Percentiles rank a stretch among this genome's conserved stretches.
Conservation (phyloP, 768 basidiomycete species). For the Agrocybe praecox region DNA sequence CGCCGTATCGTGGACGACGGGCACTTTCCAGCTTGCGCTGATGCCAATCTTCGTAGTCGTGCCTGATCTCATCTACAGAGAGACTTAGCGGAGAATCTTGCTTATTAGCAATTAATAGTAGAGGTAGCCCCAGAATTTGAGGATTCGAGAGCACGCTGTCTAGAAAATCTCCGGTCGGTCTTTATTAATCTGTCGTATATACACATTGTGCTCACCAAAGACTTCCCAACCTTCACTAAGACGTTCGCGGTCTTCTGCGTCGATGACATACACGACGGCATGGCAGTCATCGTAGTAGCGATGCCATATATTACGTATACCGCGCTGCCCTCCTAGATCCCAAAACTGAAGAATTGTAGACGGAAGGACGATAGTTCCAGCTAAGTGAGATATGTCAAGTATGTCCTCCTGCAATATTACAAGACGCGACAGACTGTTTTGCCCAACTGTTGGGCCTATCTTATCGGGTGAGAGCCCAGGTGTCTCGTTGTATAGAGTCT, state of each 20-base stretch:
- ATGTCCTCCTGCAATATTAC: not conserved
- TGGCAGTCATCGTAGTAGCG: conserved; percentile 96
- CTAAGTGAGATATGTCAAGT: conserved; percentile 38
- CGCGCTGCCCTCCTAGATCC: conserved; percentile 94
- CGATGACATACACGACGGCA: conserved; percentile 94
- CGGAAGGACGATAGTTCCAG: conserved; percentile 90
- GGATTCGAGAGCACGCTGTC: conserved; percentile 88
- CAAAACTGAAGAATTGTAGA: conserved; percentile 96
- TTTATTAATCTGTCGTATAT: not conserved
- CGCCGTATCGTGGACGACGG: conserved; percentile 53
- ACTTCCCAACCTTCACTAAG: conserved; percentile 96
- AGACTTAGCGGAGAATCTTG: conserved; percentile 84
- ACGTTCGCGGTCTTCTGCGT: conserved; percentile 88
- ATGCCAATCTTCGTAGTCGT: conserved; percentile 88
- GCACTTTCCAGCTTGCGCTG: conserved; percentile 74
- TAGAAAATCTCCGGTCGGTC: conserved; percentile 31
- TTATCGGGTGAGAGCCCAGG: conserved; percentile 91
- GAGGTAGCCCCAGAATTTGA: conserved; percentile 86
- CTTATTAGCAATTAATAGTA: conserved; percentile 94
- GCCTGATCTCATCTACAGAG: conserved; percentile 88
- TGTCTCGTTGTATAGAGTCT: conserved; percentile 85
- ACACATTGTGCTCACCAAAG: conserved; percentile 67
- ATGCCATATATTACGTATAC: conserved; percentile 94
- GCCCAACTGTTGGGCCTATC: conserved; percentile 95
- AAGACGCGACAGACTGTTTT: conserved; percentile 75